Conservation (phyloP, 768 basidiomycete species). For the Suillus weaverae region DNA sequence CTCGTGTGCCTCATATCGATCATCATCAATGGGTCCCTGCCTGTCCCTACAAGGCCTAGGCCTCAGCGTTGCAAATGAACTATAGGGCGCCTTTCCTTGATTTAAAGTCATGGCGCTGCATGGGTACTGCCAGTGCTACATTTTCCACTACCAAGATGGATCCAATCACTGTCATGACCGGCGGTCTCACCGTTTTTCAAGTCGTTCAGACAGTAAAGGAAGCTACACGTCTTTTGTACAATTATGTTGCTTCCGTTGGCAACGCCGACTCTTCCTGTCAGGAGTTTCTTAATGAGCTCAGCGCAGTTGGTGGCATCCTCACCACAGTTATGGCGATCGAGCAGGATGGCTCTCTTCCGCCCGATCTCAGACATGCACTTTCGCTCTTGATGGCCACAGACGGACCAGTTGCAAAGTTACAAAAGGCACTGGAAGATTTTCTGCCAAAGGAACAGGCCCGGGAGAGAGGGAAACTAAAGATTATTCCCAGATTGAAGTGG, state of each 20-base stretch:
- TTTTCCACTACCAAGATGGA: too few species aligned
- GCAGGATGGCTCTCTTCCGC: background rate
- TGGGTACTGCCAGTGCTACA: too few species aligned
- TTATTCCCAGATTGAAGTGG: background rate
- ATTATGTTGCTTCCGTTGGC: constrained; percentile 4
- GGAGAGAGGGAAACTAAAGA: background rate
- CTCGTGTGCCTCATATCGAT: too few species aligned
- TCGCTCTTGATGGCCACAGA: background rate
- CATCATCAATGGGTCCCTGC: background rate
- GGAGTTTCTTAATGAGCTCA: background rate
- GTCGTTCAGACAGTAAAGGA: background rate
- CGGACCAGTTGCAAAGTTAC: background rate
- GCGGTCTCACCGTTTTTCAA: too few species aligned
- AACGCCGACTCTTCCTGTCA: background rate
- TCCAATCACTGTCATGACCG: too few species aligned
- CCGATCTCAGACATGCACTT: background rate
- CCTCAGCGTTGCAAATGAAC: background rate
- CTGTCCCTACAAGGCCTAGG: too few species aligned
- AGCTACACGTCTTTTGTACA: background rate
- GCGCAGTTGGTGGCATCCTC: background rate
- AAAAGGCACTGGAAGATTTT: background rate
- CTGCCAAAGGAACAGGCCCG: background rate
- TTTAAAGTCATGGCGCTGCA: background rate
- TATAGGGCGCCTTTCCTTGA: background rate
- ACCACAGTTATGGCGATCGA: background rate